These are phyloP conservation scores for Xylaria cubensis DNA, from an alignment of 495 filamentous ascomycete species.

Conservation along the genomic window DNA sequence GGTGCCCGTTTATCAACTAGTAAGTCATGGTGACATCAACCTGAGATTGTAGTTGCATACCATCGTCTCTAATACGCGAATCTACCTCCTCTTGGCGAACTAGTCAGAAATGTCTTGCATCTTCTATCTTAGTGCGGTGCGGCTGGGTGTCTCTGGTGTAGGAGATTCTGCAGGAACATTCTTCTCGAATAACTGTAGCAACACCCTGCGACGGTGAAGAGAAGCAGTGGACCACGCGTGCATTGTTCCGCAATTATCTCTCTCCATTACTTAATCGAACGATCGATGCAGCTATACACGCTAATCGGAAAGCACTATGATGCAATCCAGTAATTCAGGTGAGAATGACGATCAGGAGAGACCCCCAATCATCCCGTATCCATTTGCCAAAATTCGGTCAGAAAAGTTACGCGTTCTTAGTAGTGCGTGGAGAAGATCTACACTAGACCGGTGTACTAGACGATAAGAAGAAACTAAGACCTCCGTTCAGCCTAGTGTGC, in stretches of 20 bases:
- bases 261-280: neutral
- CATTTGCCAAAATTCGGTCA: constrained; percentile 8
- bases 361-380: neutral
- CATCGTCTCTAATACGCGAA: neutral
- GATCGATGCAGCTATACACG: neutral
- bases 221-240: neutral
- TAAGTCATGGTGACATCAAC: constrained; percentile 12
- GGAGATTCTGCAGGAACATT: neutral
- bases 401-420: neutral
- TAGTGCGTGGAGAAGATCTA: constrained; percentile 8
- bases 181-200: neutral
- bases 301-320: neutral
- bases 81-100: constrained; percentile 18
- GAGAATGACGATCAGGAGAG: constrained; percentile 13
- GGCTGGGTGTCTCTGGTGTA: neutral
- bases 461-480: neutral
- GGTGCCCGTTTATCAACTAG: neutral
- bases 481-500: constrained; percentile 14
- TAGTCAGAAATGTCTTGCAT: constrained; percentile 22
- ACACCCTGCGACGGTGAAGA: constrained; percentile 3
- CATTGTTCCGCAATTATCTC: neutral
- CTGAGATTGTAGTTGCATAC: constrained; percentile 3
- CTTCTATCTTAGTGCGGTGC: neutral
- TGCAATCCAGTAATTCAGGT: constrained; percentile 9
- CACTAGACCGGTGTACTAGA: neutral